A percentile compares a stretch with the other conserved stretches of the same genome.
These are phyloP conservation scores for Penicillium olsonii DNA, from an alignment of 2,329 filamentous ascomycete genomes.

Conservation along the genomic window DNA sequence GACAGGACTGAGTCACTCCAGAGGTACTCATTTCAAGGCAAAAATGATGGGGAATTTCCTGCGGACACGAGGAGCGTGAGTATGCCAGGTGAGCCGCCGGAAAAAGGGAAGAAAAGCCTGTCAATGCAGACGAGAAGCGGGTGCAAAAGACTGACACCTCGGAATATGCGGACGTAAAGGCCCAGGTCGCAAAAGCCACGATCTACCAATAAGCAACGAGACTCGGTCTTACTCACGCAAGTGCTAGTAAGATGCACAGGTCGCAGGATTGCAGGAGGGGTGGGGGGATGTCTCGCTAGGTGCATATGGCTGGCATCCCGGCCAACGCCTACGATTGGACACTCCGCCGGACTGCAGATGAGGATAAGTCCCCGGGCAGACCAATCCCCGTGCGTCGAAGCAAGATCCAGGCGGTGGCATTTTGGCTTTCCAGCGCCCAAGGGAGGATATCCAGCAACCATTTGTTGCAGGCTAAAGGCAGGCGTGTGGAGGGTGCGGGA, in stretches of 20 bases:
- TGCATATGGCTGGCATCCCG: constrained; percentile 30
- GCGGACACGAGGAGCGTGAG: neutral
- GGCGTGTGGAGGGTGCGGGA: constrained; percentile 35
- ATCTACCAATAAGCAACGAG: constrained; percentile 16
- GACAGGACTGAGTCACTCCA: neutral
- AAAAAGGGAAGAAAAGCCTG: neutral
- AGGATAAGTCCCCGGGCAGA: constrained; percentile 20
- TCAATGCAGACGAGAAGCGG: neutral
- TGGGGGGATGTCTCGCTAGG: constrained; percentile 26
- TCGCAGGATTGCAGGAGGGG: constrained; percentile 11
- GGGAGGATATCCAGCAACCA: constrained; percentile 25
- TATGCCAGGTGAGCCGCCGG: constrained; percentile 11
- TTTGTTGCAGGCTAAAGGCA: constrained; percentile 35
- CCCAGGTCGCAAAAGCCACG: constrained; percentile 14
- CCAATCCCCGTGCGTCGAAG: constrained; percentile 29
- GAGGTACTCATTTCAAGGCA: neutral
- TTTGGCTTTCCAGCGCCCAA: constrained; percentile 29
- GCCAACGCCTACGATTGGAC: constrained; percentile 28
- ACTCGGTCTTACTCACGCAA: constrained; percentile 8
- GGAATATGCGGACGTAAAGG: constrained; percentile 28
- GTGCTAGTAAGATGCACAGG: constrained; percentile 19
- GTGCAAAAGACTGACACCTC: constrained; percentile 17
- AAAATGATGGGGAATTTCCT: neutral
- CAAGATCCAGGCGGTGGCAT: constrained; percentile 20
- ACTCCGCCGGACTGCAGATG: constrained; percentile 22